A percentile compares a stretch with the other conserved stretches of the same genome.
phyloP scores from a whole-genome alignment of 108 stramenopile species.

The Skeletonema grethae region DNA sequence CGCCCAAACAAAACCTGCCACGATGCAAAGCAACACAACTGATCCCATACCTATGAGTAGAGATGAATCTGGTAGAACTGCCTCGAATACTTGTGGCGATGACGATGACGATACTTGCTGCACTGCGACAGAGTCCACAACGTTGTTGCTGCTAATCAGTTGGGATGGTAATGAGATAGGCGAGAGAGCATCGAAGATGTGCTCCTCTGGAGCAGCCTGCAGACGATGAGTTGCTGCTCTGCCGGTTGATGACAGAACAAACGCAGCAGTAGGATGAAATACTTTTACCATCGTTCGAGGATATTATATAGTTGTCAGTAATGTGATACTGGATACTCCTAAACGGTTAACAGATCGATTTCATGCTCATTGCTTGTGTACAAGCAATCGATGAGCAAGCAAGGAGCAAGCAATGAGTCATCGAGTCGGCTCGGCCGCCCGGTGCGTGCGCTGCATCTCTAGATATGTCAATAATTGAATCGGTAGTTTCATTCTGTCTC shows the following conservation, averaged over 20 bases:
- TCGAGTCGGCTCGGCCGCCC: too few species aligned
- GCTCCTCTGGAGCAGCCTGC: background rate
- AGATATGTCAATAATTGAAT: too few species aligned
- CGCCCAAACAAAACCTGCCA: conserved; percentile 63
- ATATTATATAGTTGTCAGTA: too few species aligned
- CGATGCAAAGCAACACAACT: conserved; percentile 58
- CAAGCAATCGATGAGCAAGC: too few species aligned
- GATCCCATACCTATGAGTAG: conserved; percentile 63
- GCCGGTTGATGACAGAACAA: background rate
- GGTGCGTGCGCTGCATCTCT: too few species aligned
- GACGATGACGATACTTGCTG: background rate
- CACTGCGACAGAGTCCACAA: background rate
- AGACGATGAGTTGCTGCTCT: background rate
- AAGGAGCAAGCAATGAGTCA: too few species aligned
- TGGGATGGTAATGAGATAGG: background rate
- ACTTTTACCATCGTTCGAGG: background rate
- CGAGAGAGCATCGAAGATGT: background rate
- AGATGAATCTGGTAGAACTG: conserved; percentile 54
- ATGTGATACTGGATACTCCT: too few species aligned
- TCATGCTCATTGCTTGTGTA: too few species aligned
- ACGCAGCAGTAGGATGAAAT: background rate
- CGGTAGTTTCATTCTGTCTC: too few species aligned
- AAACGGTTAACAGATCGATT: too few species aligned
- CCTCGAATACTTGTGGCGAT: conserved; percentile 46
- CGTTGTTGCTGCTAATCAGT: background rate